Base-by-base conservation (phyloP, 2,329 filamentous ascomycete species). In the Coccinonectria pachysandricola region DNA sequence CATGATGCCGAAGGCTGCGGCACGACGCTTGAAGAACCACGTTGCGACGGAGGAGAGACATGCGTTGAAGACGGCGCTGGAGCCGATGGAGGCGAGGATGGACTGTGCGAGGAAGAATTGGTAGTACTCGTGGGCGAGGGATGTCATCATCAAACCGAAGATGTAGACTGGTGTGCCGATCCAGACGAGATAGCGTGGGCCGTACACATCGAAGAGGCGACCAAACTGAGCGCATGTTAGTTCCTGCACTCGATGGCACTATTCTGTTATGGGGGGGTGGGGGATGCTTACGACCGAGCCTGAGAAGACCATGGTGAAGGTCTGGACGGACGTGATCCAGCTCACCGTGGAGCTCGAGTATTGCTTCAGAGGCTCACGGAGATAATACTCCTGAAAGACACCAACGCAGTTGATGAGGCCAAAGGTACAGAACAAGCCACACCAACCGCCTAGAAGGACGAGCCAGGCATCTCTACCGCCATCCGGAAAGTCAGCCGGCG, bases 141-240 rank as follows among this genome's bases (percentile, higher is more conserved):
- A 71, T 0, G 66, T 60, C 71, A 79, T 76, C 71, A 79, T 77
- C 11, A 79, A 50, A 13, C 71, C 68, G 23, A 79, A 68, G 35
- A 79, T 60, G 48, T 76, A 71, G 31, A 68, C 47, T 32, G 75
- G 40, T 4, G 63, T 64, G 15, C 74, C 74, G 26, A 53, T 40
- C 11, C 65, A 35, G 9, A 79, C 53, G 4, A 82, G 55, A 32
- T 59, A 68, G 19, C 63, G 62, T 1, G 78, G 74, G 2, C 79
- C 79, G 36, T 71, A 70, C 36, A 61, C 68, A 48, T 84, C 79
- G 40, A 71, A 80, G 8, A 79, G 23, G 20, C 67, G 70, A 2
- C 79, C 79, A 26, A 59, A 74, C 31, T 50, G 32, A 23, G 28
- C 6, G 10, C 8, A 14, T 17, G 23, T 37, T 8, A 37, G 25